Evolutionary conservation across 1,284 basidiomycete species (phyloP), one percentile per base, ranked within the genome.

Genomic region (Cryptococcus hybrid): DNA sequence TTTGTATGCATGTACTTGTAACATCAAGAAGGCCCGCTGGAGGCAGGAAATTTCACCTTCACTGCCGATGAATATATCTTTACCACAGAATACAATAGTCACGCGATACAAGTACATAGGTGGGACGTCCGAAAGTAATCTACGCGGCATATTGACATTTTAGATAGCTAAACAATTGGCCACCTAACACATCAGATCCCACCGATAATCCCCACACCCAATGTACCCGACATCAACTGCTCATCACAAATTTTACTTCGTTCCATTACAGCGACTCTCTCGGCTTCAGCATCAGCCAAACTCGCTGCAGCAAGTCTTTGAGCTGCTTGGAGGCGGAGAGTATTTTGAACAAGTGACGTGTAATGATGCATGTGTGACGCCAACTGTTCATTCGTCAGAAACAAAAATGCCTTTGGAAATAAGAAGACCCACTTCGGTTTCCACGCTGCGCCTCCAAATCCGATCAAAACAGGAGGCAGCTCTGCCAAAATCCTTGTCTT

Each of bases 281-380:
- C 73, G 18, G 69, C 69, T 61, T 76, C 74, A 0, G 72, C 74
- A 54, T 76, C 73, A 5, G 72, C 68, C 9, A 75, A 51, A 0
- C 71, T 58, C 11, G 66, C 66, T 3, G 65, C 62, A 0, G 70
- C 71, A 30, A 70, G 63, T 15, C 71, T 52, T 43, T 59, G 47
- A 3, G 62, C 60, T 3, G 68, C 56, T 51, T 70, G 66, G 2
- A 67, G 58, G 5, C 65, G 62, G 9, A 65, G 47, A 1, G 66
- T 67, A 3, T 54, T 47, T 30, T 62, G 54, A 7, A 62, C 54
- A 1, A 72, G 52, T 0, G 56, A 47, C 3, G 51, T 50, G 9
- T 67, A 43, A 36, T 59, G 59, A 9, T 61, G 55, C 35, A 68
- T 58, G 56, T 70, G 63, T 6, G 63, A 58, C 1, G 57, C 59